Evolutionary conservation across 2,329 filamentous ascomycete genomes (phyloP).

Genomic region (Salinomyces thailandicus): DNA sequence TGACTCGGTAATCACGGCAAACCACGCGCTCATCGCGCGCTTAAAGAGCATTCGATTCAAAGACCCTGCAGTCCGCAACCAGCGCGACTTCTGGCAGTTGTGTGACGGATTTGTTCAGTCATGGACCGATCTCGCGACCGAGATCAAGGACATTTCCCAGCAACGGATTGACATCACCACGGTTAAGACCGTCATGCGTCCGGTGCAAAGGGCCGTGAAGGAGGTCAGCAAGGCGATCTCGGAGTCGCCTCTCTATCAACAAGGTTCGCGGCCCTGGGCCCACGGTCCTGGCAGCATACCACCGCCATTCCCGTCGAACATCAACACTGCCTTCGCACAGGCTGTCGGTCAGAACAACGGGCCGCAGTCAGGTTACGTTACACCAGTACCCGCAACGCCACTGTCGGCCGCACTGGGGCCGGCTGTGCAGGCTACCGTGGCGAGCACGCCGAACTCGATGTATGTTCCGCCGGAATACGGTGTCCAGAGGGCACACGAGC

Average conservation of each 20-base stretch:
- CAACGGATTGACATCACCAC: slow-evolving; percentile 43
- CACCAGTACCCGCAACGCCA: slow-evolving; percentile 69
- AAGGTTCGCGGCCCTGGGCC: slow-evolving; percentile 28
- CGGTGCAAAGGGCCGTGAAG: slow-evolving; percentile 72
- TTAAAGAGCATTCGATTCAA: slow-evolving; percentile 74
- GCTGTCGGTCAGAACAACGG: slow-evolving; percentile 6
- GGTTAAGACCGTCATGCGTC: slow-evolving; percentile 62
- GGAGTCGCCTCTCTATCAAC: slow-evolving; percentile 51
- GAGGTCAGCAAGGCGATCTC: slow-evolving; percentile 67
- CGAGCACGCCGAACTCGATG: slow-evolving; percentile 11
- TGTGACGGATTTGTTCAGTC: slow-evolving; percentile 65
- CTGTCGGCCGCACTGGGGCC: slow-evolving; percentile 81
- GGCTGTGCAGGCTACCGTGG: slow-evolving; percentile 76
- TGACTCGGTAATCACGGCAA: slow-evolving; percentile 58
- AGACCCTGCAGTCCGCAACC: slow-evolving; percentile 62
- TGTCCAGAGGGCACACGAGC: slow-evolving; percentile 1
- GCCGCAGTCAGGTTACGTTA: slow-evolving; percentile 30
- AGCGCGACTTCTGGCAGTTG: slow-evolving; percentile 54
- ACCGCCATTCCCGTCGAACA: slow-evolving; percentile 21
- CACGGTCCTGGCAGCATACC: slow-evolving; percentile 27
- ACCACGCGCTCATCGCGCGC: slow-evolving; percentile 60
- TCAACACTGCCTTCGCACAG: slow-evolving; percentile 18
- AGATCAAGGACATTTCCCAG: slow-evolving; percentile 41
- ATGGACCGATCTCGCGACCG: slow-evolving; percentile 55
- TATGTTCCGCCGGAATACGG: slow-evolving; percentile 4